Base-by-base conservation (phyloP, 2,329 filamentous ascomycete genomes). In the Arthrinium phaeospermum region DNA sequence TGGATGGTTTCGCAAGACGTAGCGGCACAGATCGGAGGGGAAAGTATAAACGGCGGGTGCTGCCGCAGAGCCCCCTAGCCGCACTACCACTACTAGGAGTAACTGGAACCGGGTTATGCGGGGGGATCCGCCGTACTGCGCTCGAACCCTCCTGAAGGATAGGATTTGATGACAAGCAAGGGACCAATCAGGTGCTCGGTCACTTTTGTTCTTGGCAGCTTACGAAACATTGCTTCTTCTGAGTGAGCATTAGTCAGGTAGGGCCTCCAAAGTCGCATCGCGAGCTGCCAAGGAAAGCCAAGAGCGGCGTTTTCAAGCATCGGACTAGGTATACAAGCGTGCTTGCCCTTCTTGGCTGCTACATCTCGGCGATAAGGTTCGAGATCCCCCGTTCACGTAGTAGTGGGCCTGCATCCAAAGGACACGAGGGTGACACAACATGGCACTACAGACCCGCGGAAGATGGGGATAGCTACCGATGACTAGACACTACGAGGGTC, bases 51-150 rank as follows among this genome's bases (percentile, higher is more conserved):
- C 53, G 53, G 37, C 53, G 53, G 53, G 53, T 30, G 27, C 30
- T 61, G 53, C 53, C 53, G 53, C 53, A 37, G 53, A 61, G 53
- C 53, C 53, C 37, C 53, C 53, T 22, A 22, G 34, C 27, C 53
- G 37, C 37, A 61, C 53, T 10, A 34, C 14, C 27, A 19, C 14
- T 61, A 7, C 27, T 16, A 22, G 27, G 27, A 22, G 53, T 22
- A 5, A 37, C 37, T 41, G 37, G 37, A 41, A 41, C 37, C 37
- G 37, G 10, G 37, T 10, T 10, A 22, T 61, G 53, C 14, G 30
- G 30, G 53, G 53, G 53, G 37, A 10, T 41, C 37, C 37, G 16
- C 37, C 53, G 30, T 2, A 19, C 22, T 16, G 19, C 30, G 53
- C 53, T 34, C 53, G 14, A 37, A 14, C 53, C 53, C 53, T 61